These are phyloP conservation scores for Gossypium australe DNA, from an alignment of 345 rosid genomes.

Conservation along the genomic window DNA sequence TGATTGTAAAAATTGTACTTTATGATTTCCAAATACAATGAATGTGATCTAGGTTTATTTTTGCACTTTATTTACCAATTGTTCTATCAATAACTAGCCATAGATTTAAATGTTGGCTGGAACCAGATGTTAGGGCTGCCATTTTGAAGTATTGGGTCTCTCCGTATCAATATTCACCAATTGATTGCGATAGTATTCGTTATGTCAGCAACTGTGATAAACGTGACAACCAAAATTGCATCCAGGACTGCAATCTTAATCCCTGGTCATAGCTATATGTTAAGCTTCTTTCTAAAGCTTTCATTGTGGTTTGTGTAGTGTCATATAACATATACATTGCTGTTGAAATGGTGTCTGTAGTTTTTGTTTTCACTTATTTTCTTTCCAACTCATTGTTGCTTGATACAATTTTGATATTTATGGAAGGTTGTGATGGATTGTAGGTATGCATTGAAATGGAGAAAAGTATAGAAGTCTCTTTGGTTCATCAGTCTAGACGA, in stretches of 20 bases:
- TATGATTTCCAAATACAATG: neutral
- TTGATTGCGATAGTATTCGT: neutral
- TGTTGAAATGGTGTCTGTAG: neutral
- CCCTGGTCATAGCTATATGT: neutral
- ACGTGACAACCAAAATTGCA: neutral
- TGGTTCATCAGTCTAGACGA: conserved; percentile 30
- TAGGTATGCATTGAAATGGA: conserved; percentile 11
- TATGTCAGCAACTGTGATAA: neutral
- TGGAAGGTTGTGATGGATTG: neutral
- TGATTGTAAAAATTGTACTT: neutral
- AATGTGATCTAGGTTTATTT: neutral
- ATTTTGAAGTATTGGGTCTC: too few species aligned
- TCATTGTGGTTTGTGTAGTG: neutral
- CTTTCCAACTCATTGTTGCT: neutral
- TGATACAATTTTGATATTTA: neutral
- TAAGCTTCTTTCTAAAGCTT: neutral
- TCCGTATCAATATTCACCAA: too few species aligned
- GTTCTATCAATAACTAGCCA: neutral
- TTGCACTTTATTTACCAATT: neutral
- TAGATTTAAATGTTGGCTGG: neutral
- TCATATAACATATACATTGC: neutral
- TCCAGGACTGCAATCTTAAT: neutral
- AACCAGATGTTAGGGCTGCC: neutral
- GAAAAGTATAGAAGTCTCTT: conserved; percentile 9
- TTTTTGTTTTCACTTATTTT: neutral